Percentiles rank a stretch among this genome's conserved stretches.
These are phyloP conservation scores for Termitomyces sp. DNA, from an alignment of 768 basidiomycete species.

Conservation along the genomic window DNA sequence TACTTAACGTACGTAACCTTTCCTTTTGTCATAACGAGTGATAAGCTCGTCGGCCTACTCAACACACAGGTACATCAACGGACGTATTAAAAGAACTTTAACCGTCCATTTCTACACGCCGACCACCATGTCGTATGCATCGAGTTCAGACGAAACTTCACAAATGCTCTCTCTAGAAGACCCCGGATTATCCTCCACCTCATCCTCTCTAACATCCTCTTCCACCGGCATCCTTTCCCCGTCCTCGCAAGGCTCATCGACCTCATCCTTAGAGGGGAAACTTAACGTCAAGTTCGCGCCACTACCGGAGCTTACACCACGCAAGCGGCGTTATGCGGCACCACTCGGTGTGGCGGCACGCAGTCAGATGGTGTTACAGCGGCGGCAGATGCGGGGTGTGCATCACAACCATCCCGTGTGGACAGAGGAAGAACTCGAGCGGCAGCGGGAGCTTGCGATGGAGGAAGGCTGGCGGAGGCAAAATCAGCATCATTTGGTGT, in stretches of 20 bases:
- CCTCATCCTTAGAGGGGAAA: slow-evolving; percentile 26
- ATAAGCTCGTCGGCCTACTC: not conserved
- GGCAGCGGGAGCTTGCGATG: slow-evolving; percentile 21
- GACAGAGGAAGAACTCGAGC: slow-evolving; percentile 35
- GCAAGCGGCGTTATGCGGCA: slow-evolving; percentile 40
- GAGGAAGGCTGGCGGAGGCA: slow-evolving; percentile 15
- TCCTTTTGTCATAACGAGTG: not conserved
- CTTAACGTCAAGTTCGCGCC: slow-evolving; percentile 55
- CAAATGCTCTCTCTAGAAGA: slow-evolving; percentile 9
- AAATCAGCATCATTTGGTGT: slow-evolving; percentile 11
- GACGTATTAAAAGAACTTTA: not conserved
- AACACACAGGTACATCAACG: not conserved
- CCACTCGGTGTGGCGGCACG: slow-evolving; percentile 55
- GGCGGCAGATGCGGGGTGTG: slow-evolving; percentile 15
- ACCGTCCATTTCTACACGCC: not conserved
- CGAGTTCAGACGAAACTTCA: slow-evolving; percentile 8
- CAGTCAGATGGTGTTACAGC: slow-evolving; percentile 31
- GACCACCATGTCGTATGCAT: slow-evolving; percentile 10
- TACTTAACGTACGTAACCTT: not conserved
- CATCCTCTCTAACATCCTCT: slow-evolving; percentile 11
- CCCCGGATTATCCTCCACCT: slow-evolving; percentile 6
- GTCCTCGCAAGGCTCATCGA: slow-evolving; percentile 27
- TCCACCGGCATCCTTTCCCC: slow-evolving; percentile 39
- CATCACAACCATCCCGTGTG: slow-evolving; percentile 23
- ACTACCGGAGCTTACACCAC: slow-evolving; percentile 46